phyloP scores from a whole-genome alignment of 345 rosid genomes.

The Gynandropsis gynandra region DNA sequence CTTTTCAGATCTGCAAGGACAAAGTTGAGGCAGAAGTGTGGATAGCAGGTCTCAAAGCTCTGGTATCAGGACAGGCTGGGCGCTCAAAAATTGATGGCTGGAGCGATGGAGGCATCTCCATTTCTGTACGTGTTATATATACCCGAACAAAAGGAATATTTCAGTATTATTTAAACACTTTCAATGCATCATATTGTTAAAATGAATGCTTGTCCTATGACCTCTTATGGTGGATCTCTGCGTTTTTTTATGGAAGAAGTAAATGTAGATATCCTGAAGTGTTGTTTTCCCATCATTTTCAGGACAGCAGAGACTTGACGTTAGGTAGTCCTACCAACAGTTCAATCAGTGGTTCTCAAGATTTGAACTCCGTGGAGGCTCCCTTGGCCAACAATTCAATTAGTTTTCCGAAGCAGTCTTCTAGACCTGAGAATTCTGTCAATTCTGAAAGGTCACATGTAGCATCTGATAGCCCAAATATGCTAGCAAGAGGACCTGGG shows the following conservation, averaged over 20 bases:
- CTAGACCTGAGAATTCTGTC: slow-evolving; percentile 48
- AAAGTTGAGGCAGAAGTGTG: slow-evolving; percentile 93
- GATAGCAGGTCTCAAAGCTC: slow-evolving; percentile 75
- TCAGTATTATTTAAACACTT: background rate
- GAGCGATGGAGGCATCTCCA: slow-evolving; percentile 78
- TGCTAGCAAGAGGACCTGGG: slow-evolving; percentile 76
- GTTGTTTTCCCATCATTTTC: slow-evolving; percentile 26
- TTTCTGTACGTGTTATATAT: slow-evolving; percentile 49
- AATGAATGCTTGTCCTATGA: too few species aligned
- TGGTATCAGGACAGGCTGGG: slow-evolving; percentile 78
- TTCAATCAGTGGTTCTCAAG: slow-evolving; percentile 60
- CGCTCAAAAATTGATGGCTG: slow-evolving; percentile 95
- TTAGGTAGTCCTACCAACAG: slow-evolving; percentile 77
- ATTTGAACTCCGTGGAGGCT: slow-evolving; percentile 57
- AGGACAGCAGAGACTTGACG: slow-evolving; percentile 87
- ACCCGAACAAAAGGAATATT: background rate
- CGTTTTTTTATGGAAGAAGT: background rate
- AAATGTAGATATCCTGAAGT: slow-evolving; percentile 12
- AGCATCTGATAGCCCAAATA: slow-evolving; percentile 67
- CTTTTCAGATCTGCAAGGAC: slow-evolving; percentile 77
- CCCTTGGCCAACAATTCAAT: slow-evolving; percentile 39
- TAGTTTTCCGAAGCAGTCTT: slow-evolving; percentile 44
- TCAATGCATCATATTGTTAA: too few species aligned
- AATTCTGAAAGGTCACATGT: slow-evolving; percentile 80
- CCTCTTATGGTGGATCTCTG: background rate